Conservation (phyloP, 805 yeast genomes). For the Metschnikowia koreensis region DNA sequence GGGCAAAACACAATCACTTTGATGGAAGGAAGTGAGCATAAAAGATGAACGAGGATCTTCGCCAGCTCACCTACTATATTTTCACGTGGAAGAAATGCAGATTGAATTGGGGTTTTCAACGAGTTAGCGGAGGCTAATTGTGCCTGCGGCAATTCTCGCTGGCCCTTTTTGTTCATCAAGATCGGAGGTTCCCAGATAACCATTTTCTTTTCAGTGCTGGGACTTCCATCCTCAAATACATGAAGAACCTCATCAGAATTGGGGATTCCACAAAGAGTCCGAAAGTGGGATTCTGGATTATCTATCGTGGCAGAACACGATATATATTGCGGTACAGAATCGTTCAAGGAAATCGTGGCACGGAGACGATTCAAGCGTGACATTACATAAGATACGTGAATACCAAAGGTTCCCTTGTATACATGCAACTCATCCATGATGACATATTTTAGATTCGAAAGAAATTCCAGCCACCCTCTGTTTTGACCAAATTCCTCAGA, state of each 20-base stretch:
- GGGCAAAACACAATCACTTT: slow-evolving; percentile 90
- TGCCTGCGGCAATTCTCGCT: slow-evolving; percentile 21
- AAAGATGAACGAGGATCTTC: slow-evolving; percentile 62
- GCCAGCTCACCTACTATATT: slow-evolving; percentile 77
- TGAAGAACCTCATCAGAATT: slow-evolving; percentile 46
- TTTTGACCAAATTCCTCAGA: slow-evolving; percentile 26
- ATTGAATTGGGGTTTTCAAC: slow-evolving; percentile 12
- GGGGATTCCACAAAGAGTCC: slow-evolving; percentile 66
- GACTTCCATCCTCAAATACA: slow-evolving; percentile 82
- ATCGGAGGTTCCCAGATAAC: slow-evolving; percentile 85
- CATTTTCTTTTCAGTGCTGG: slow-evolving; percentile 71
- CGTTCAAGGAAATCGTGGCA: slow-evolving; percentile 14
- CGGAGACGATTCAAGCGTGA: slow-evolving; percentile 67
- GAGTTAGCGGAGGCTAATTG: slow-evolving; percentile 9
- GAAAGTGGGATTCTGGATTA: slow-evolving; percentile 71
- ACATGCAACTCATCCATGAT: slow-evolving; percentile 86
- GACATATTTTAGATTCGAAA: slow-evolving; percentile 63
- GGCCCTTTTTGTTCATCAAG: slow-evolving; percentile 54
- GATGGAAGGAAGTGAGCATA: slow-evolving; percentile 51
- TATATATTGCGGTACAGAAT: slow-evolving; percentile 53
- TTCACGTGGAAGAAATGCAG: slow-evolving; percentile 45
- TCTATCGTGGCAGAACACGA: slow-evolving; percentile 94
- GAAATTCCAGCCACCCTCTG: slow-evolving; percentile 63
- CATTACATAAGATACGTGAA: slow-evolving; percentile 85
- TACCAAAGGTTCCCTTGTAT: slow-evolving; percentile 88